A percentile compares a stretch with the other conserved stretches of the same genome.
phyloP scores from a whole-genome alignment of 306 rosid species.

The Medicago ruthenica region DNA sequence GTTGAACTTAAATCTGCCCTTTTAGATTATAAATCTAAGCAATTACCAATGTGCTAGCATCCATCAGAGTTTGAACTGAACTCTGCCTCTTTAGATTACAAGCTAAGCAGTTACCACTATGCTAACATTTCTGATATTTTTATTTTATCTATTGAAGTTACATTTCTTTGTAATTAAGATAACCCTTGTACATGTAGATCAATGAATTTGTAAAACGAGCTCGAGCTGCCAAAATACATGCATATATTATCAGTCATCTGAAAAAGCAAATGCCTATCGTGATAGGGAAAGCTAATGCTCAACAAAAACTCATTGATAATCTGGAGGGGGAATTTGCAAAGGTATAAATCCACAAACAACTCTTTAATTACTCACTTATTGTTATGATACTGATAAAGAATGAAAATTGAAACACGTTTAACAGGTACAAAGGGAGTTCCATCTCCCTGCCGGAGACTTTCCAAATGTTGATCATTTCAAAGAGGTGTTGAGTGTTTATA shows the following conservation, averaged over 20 bases:
- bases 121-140: too few relatives aligned
- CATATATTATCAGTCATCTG: constrained; percentile 89
- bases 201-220: constrained; percentile 97
- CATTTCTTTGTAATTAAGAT: too few relatives aligned
- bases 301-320: constrained; percentile 76
- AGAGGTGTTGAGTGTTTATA: constrained; percentile 69
- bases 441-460: constrained; percentile 91
- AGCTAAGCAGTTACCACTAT: too few relatives aligned
- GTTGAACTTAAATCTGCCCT: too few relatives aligned
- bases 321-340: constrained; percentile 76
- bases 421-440: constrained; percentile 88
- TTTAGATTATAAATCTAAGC: too few relatives aligned
- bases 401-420: constrained; percentile 15
- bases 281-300: constrained; percentile 88
- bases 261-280: constrained; percentile 86
- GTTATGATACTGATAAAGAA: neutral
- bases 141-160: too few relatives aligned
- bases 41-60: too few relatives aligned
- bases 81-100: too few relatives aligned
- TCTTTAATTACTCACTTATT: neutral
- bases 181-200: constrained; percentile 53
- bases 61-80: too few relatives aligned
- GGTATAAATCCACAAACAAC: constrained; percentile 50
- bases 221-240: constrained; percentile 87
- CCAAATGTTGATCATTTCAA: constrained; percentile 77